Evolutionary conservation across 371 early-diverging fungal species (phyloP), one percentile per base, ranked within the genome.

Genomic region (Mucor circinelloides): DNA sequence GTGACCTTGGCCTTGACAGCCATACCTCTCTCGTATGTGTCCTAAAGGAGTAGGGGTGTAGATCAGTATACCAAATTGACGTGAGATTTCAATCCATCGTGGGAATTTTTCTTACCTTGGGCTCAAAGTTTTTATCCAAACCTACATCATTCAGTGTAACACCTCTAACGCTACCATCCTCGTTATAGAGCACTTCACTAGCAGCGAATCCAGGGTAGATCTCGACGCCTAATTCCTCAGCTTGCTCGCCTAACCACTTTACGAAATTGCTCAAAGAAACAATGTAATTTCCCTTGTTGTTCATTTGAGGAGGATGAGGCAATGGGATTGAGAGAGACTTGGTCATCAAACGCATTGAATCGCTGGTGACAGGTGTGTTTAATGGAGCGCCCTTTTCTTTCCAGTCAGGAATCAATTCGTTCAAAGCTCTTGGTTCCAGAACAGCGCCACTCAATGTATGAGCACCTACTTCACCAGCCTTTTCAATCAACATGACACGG

Each of bases 341-440:
- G 21, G 98, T 98, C 73, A 99, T 76, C 60, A 93, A 89, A 63
- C 85, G 84, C 94, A 99, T 95, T 2, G 89, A 81, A 79, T 99
- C 99, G 31, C 89, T 82, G 6, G 86, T 75, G 4, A 93, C 99
- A 6, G 96, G 96, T 62, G 91, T 91, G 78, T 93, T 90, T 38
- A 99, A 81, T 17, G 99, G 99, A 0, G 95, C 95, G 10, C 95
- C 96, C 68, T 85, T 91, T 66, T 95, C 97, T 78, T 95, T 95
- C 98, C 98, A 99, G 76, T 98, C 95, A 21, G 99, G 99, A 46
- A 99, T 92, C 67, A 99, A 85, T 78, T 99, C 98, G 66, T 96
- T 82, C 69, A 99, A 76, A 0, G 99, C 95, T 19, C 93, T 87
- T 1, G 97, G 92, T 71, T 99, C 99, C 36, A 99, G 72, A 32